Base-by-base conservation (phyloP, 345 rosid species). In the Geranium rotundifolium region DNA sequence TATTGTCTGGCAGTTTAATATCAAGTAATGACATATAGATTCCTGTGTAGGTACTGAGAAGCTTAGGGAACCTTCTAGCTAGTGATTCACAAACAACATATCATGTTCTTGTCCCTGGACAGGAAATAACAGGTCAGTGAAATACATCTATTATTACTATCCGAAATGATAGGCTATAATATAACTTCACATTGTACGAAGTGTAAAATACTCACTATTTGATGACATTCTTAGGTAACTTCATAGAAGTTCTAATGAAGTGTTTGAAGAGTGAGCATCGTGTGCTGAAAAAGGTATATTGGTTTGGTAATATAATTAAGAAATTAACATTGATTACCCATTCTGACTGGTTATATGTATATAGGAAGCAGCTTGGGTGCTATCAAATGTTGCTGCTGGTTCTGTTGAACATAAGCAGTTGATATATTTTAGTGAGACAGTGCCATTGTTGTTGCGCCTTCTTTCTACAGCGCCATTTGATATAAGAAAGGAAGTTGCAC, bases 331-430 rank as follows among this genome's bases (percentile, higher is more conserved):
- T 58, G 55, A 20, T 60, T 41, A 3, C 30, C 23, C n/a, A 10
- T 69, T 65, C 65, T 34, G 2, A 68, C 46, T 19, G 17, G 41
- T 34, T 19, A 27, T 50, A 13, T 65, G 58, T 62, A 4, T 71
- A 59, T 58, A 93, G 99, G 99, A 93, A 86, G 89, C 96, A 62
- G 82, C 97, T 54, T 93, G 99, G 99, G 97, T 86, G 71, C 67
- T 93, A 64, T 93, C 97, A 59, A 93, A 93, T 76, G 75, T 90
- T 77, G 97, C 99, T 17, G 90, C 89, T 15, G 99, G 97, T 70
- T 88, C 99, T 30, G 59, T 83, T 61, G 95, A 88, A 66, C 97
- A 86, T 73, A 93, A 93, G 83, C 80, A 69, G 71, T 60, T 82
- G 69, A 82, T 93, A 77, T 82, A 68, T 81, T 79, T 71, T 6